Evolutionary conservation across 2,329 filamentous ascomycete species (phyloP).

Genomic region (Aureobasidium sp.): DNA sequence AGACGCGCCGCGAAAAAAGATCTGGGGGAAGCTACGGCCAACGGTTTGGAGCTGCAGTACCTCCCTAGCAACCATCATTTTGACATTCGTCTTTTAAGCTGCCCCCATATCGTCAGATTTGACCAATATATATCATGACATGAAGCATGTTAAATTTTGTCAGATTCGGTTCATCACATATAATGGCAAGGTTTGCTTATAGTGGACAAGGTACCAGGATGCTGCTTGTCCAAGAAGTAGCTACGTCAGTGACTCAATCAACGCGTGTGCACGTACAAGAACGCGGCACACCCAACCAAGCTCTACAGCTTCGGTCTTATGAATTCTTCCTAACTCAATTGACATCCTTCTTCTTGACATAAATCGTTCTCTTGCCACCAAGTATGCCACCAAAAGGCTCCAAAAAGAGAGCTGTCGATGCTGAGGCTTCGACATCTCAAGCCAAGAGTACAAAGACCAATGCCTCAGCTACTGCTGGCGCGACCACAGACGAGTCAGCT

Average conservation of each 20-base stretch:
- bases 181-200: background rate
- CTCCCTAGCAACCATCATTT: background rate
- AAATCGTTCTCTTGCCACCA: no score
- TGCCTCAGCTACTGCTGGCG: background rate
- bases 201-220: background rate
- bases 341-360: background rate
- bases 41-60: background rate
- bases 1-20: conserved; percentile 3
- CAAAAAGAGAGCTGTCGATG: conserved; percentile 1
- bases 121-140: background rate
- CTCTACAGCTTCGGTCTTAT: background rate
- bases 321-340: background rate
- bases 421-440: background rate
- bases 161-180: no score
- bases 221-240: no score
- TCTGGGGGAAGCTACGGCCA: conserved; percentile 13
- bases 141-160: background rate
- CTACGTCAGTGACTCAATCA: background rate
- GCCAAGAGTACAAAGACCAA: conserved; percentile 4
- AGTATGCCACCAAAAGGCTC: conserved; percentile 2
- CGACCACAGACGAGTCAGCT: background rate
- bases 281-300: background rate
- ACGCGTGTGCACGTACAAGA: conserved; percentile 2
- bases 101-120: background rate
- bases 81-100: background rate